These are phyloP conservation scores for Trichothecium sympodiale DNA, from an alignment of 2,329 filamentous ascomycete species.

Conservation along the genomic window DNA sequence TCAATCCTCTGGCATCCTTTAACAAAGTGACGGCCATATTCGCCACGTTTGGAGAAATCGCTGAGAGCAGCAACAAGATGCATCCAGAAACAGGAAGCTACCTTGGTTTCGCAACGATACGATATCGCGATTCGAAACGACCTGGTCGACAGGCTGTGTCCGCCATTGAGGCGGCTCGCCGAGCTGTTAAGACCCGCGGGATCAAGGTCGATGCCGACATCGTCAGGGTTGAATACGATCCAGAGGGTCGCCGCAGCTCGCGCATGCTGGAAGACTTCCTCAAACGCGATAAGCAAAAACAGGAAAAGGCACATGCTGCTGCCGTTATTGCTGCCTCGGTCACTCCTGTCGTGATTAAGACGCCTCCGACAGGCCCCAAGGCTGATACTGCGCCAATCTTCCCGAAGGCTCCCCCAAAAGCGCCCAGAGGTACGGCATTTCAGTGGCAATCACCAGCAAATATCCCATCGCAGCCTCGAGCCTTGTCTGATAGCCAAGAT, in stretches of 20 bases:
- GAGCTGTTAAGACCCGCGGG: constrained; percentile 65
- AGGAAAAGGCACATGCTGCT: constrained; percentile 25
- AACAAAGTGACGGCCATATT: constrained; percentile 67
- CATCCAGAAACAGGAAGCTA: constrained; percentile 92
- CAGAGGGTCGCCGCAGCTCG: constrained; percentile 73
- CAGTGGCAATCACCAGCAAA: constrained; percentile 27
- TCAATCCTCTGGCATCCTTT: constrained; percentile 79
- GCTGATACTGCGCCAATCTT: constrained; percentile 16
- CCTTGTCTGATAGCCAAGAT: constrained; percentile 49
- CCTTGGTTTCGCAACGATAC: constrained; percentile 84
- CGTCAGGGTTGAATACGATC: constrained; percentile 79
- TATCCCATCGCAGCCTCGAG: constrained; percentile 11
- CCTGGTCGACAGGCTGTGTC: constrained; percentile 35
- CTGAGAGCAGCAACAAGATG: constrained; percentile 84
- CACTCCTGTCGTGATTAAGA: constrained; percentile 10
- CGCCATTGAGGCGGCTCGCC: constrained; percentile 71
- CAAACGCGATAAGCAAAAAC: constrained; percentile 54
- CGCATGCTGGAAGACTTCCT: constrained; percentile 67
- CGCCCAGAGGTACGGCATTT: constrained; percentile 72
- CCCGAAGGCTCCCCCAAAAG: constrained; percentile 58
- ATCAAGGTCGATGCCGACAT: constrained; percentile 67
- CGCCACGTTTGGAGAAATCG: constrained; percentile 74
- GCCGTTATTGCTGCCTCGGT: constrained; percentile 15
- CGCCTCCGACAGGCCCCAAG: constrained; percentile 26
- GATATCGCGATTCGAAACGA: constrained; percentile 64